A percentile compares a stretch with the other conserved stretches of the same genome.
Conservation (phyloP, 2,329 filamentous ascomycete genomes). For the Pestalotiopsis sp. region DNA sequence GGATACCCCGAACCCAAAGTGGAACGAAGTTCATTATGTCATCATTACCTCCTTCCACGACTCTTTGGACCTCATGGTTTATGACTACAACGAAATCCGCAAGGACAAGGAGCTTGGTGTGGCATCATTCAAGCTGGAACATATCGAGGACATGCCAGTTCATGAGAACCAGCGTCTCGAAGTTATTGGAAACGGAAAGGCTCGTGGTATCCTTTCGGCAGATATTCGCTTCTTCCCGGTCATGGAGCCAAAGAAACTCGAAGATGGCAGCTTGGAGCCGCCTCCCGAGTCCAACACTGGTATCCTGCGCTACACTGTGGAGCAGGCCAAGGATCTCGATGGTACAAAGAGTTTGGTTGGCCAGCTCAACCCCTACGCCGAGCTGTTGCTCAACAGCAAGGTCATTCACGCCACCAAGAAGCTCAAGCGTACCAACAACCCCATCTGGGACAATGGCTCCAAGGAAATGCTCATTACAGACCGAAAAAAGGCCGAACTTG, state of each 20-base stretch:
- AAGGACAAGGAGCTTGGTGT: slow-evolving; percentile 95
- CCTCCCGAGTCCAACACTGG: slow-evolving; percentile 90
- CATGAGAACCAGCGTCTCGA: slow-evolving; percentile 87
- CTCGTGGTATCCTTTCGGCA: slow-evolving; percentile 76
- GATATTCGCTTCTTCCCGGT: slow-evolving; percentile 97
- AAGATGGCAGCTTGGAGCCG: slow-evolving; percentile 78
- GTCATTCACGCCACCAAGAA: slow-evolving; percentile 88
- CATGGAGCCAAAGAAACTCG: slow-evolving; percentile 69
- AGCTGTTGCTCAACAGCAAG: slow-evolving; percentile 87
- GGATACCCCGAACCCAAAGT: slow-evolving; percentile 84
- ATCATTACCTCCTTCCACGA: slow-evolving; percentile 92
- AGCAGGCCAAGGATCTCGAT: slow-evolving; percentile 96
- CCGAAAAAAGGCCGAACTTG: slow-evolving; percentile 85
- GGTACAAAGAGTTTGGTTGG: slow-evolving; percentile 90
- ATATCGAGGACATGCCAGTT: slow-evolving; percentile 74
- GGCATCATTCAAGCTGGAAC: slow-evolving; percentile 83
- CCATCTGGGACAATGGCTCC: slow-evolving; percentile 89
- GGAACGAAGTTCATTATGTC: slow-evolving; percentile 97
- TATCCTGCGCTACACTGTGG: slow-evolving; percentile 89
- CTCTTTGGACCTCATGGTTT: slow-evolving; percentile 80
- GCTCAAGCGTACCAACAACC: slow-evolving; percentile 95
- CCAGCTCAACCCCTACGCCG: slow-evolving; percentile 86
- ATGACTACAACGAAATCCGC: slow-evolving; percentile 92
- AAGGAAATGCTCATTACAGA: slow-evolving; percentile 97
- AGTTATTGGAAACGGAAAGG: slow-evolving; percentile 80